Conservation (phyloP, 2,329 filamentous ascomycete species). For the Xylaria sp. region DNA sequence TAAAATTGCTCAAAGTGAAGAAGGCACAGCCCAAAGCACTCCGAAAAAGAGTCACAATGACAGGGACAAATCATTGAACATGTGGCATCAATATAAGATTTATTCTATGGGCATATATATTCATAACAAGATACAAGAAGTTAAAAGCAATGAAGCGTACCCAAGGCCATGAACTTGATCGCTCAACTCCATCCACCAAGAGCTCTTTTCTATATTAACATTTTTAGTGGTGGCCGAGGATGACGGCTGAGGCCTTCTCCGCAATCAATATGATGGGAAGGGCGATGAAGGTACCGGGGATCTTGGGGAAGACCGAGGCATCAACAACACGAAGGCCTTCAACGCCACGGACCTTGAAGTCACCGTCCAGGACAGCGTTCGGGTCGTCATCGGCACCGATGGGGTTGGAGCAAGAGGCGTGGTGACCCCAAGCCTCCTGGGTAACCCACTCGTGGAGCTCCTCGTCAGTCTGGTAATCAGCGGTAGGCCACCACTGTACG, state of each 20-base stretch:
- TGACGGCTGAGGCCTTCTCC: constrained; percentile 47
- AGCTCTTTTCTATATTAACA: neutral
- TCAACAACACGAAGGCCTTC: constrained; percentile 65
- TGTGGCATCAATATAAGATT: neutral
- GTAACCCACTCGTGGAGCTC: constrained; percentile 41
- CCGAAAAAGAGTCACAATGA: no score
- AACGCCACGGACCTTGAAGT: constrained; percentile 63
- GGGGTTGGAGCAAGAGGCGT: constrained; percentile 43
- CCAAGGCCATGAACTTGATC: neutral
- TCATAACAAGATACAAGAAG: constrained; percentile 8
- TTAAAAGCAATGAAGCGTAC: constrained; percentile 4
- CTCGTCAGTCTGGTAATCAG: constrained; percentile 33
- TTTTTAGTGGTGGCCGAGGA: constrained; percentile 29
- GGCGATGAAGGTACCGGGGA: constrained; percentile 53
- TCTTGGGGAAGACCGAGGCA: constrained; percentile 63
- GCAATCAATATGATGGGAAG: constrained; percentile 43
- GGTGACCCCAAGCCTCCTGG: constrained; percentile 46
- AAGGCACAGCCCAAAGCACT: no score
- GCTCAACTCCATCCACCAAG: neutral
- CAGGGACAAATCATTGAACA: no score
- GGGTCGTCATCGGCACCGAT: constrained; percentile 57
- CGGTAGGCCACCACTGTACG: constrained; percentile 40
- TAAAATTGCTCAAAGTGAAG: no score
- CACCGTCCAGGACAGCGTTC: constrained; percentile 62
- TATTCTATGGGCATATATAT: neutral